Evolutionary conservation across 164 flowering plant genomes (phyloP).

Genomic region (Tinospora cordifolia): DNA sequence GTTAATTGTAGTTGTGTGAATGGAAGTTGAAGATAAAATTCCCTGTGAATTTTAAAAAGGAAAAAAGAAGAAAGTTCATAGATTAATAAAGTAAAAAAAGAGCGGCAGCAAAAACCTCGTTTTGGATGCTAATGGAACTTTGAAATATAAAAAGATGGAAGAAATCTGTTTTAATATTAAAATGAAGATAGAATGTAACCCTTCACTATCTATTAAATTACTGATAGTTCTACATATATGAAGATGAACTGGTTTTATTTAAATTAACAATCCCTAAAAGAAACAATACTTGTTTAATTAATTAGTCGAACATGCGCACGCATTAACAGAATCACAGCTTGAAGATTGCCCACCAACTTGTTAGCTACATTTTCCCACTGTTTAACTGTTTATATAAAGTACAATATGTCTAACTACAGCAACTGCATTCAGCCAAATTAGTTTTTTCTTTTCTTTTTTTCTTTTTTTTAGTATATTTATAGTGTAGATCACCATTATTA

Average conservation of each 20-base stretch:
- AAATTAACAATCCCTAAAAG: no score
- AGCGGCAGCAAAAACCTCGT: conserved; percentile 1
- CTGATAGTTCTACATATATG: no score
- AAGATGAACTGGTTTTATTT: no score
- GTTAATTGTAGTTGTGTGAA: no score
- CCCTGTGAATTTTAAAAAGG: no score
- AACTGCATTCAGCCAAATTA: not conserved
- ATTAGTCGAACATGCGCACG: no score
- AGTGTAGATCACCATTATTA: not conserved
- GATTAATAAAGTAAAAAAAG: not conserved
- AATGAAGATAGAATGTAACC: not conserved
- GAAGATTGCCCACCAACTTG: no score
- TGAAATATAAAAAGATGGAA: not conserved
- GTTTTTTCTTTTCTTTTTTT: no score
- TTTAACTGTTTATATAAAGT: not conserved
- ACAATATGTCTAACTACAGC: not conserved
- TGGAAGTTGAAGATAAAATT: no score
- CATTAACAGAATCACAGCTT: no score
- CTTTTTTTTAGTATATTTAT: no score
- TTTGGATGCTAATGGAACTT: conserved; percentile 4
- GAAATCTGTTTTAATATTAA: not conserved
- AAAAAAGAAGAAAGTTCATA: not conserved
- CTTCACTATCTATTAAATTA: not conserved
- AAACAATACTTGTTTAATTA: no score
- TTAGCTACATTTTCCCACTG: not conserved